These are phyloP conservation scores for Castanea sativa DNA, from an alignment of 306 rosid species.

Conservation along the genomic window DNA sequence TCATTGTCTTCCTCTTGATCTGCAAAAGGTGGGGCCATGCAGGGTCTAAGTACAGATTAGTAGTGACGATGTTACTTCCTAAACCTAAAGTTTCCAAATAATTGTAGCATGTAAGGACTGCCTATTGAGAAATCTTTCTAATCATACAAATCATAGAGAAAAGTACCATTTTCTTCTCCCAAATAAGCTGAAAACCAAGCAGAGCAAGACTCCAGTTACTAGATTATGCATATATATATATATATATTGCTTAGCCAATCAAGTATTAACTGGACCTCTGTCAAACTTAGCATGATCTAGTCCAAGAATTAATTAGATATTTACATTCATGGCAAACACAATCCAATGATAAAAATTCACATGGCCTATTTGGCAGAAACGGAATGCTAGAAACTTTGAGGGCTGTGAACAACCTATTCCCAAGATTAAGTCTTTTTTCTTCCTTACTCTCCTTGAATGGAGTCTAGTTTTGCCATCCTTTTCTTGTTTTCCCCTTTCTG, in stretches of 20 bases:
- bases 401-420: too few relatives aligned
- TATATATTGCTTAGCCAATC: too few relatives aligned
- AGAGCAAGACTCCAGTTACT: not conserved
- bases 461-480: too few relatives aligned
- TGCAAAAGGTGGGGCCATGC: conserved; percentile 22
- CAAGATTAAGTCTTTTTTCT: too few relatives aligned
- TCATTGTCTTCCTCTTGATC: conserved; percentile 61
- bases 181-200: not conserved
- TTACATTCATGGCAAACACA: too few relatives aligned
- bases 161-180: not conserved
- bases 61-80: not conserved
- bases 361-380: too few relatives aligned
- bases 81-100: not conserved
- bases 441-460: too few relatives aligned
- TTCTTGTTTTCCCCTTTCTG: too few relatives aligned
- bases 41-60: not conserved
- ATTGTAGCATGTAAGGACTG: not conserved
- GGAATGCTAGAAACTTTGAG: too few relatives aligned
- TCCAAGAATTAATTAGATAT: too few relatives aligned
- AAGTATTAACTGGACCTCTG: too few relatives aligned
- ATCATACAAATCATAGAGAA: not conserved
- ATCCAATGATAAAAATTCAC: too few relatives aligned
- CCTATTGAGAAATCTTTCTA: not conserved
- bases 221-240: not conserved
- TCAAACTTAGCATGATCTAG: not conserved